Evolutionary conservation across 75 land plant species (phyloP), one percentile per base, ranked within the genome.

Genomic region (Larix kaempferi): DNA sequence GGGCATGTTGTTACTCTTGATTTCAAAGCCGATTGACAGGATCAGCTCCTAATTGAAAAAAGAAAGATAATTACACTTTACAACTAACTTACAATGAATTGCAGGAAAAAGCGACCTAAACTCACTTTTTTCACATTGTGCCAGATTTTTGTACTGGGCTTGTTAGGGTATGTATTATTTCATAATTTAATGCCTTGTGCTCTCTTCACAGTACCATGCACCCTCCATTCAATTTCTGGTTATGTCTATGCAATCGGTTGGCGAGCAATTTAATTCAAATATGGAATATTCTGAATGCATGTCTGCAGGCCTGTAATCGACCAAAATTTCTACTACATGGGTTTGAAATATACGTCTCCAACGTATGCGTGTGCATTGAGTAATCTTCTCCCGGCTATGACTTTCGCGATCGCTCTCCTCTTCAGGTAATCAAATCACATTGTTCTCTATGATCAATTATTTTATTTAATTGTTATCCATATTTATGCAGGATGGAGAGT

Each of bases 311-410:
- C 54, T 2, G 54, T 49, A 49, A 49, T 49, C 54, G 54, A 49
- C 54, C 85, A 78, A 33, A 59, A 78, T 27, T 76, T 72, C 57
- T 82, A 71, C 58, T 82, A 78, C 37, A 26, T 80, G 15, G 84
- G 80, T 27, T 71, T 78, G 52, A 82, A 78, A 55, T 77, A 29
- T n/a, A 82, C 80, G 2, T 81, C 80, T 27, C 64, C 81, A 2
- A 85, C 76, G 33, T 82, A 82, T 67, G 56, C 87, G 6, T 60
- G 75, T 59, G 89, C 89, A 56, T 84, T 87, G 81, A 78, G 76
- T 65, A 87, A 87, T 74, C 57, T 84, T 44, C 74, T 84, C 8
- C 89, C 89, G 16, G 87, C 86, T 23, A 74, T 82, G 61, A 87
- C 89, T 16, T 87, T 84, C 56, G 60, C 84, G 15, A 79, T 87